Evolutionary conservation across 2,329 filamentous ascomycete genomes (phyloP).

Genomic region (Fusarium praegraminearum): DNA sequence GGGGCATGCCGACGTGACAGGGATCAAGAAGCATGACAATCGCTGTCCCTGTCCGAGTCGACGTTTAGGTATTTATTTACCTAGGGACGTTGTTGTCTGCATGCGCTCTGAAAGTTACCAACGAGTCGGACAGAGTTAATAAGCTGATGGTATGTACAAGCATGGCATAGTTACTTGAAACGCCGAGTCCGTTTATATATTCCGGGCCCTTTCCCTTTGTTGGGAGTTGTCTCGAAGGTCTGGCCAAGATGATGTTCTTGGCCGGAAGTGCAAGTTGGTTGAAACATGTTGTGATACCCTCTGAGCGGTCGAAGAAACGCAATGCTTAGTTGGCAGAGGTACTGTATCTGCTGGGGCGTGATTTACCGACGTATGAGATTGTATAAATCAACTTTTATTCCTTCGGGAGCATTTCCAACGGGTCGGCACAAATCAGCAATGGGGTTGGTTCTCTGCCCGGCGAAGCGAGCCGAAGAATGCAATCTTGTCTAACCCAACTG

Average conservation of each 20-base stretch:
- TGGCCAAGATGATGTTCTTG: neutral
- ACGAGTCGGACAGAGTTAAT: neutral
- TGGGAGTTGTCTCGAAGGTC: neutral
- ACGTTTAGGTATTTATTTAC: neutral
- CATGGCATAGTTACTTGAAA: neutral
- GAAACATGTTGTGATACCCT: constrained; percentile 1
- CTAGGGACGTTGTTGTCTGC: neutral
- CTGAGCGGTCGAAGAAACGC: neutral
- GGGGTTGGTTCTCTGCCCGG: constrained; percentile 7
- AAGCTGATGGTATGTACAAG: neutral
- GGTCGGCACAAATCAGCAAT: neutral
- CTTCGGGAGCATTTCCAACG: constrained; percentile 7
- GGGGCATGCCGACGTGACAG: constrained; percentile 28
- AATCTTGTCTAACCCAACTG: neutral
- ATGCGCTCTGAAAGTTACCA: constrained; percentile 6
- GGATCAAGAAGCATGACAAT: constrained; percentile 25
- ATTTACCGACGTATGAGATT: neutral
- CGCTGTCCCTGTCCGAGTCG: constrained; percentile 25
- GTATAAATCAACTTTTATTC: constrained; percentile 7
- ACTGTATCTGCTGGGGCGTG: neutral
- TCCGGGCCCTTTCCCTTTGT: neutral
- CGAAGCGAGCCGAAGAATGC: constrained; percentile 1
- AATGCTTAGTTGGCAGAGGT: constrained; percentile 2
- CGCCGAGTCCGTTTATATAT: neutral
- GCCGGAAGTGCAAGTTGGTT: neutral